A percentile compares a stretch with the other conserved stretches of the same genome.
Conservation (phyloP, 2,329 filamentous ascomycete species). For the Colletotrichum viniferum region DNA sequence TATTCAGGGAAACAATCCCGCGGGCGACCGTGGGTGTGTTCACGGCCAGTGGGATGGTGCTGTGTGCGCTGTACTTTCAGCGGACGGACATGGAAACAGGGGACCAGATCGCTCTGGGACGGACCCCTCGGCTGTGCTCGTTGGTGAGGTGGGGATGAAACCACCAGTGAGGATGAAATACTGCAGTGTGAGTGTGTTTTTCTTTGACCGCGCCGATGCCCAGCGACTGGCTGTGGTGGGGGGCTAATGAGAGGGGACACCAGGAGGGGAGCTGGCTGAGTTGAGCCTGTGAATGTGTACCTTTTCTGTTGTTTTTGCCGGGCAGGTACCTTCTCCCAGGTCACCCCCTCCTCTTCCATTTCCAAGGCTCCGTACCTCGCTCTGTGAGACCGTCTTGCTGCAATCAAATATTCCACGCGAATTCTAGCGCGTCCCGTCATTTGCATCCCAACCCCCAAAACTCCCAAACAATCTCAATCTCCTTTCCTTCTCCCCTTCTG, state of each 20-base stretch:
- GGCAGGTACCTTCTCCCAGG: not conserved
- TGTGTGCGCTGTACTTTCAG: not conserved
- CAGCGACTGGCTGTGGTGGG: not conserved
- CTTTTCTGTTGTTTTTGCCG: not conserved
- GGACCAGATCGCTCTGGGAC: not conserved
- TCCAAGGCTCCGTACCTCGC: not conserved
- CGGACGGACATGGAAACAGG: constrained; percentile 2
- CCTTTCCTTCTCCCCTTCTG: not conserved
- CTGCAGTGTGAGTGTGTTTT: not conserved
- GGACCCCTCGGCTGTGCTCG: constrained; percentile 4
- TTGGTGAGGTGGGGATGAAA: constrained; percentile 16
- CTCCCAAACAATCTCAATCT: not conserved
- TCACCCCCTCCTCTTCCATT: not conserved
- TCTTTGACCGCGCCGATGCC: not conserved
- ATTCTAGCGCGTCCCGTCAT: constrained; percentile 22
- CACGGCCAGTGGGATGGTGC: not conserved
- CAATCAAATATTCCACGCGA: constrained; percentile 21
- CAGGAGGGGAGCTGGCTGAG: not conserved
- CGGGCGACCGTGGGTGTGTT: not conserved
- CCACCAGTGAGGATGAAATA: not conserved
- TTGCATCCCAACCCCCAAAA: constrained; percentile 14
- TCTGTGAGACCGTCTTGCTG: not conserved
- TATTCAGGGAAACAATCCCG: not conserved
- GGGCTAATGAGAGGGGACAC: not conserved
- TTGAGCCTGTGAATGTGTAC: not conserved